Evolutionary conservation across 1,284 basidiomycete species (phyloP), one percentile per base, ranked within the genome.

Genomic region (Pascua guehoae): DNA sequence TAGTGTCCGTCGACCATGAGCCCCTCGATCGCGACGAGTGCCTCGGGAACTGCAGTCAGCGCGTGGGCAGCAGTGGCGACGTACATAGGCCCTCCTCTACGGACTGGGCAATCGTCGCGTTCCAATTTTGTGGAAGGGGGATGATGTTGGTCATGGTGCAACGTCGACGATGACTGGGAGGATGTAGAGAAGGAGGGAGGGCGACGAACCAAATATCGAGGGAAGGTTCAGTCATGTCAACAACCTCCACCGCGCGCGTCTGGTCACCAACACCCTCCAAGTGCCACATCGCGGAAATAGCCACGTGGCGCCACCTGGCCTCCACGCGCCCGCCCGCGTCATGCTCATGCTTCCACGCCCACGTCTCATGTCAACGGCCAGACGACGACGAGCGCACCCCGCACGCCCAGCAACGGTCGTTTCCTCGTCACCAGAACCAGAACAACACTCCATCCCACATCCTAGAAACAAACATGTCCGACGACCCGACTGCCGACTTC

Each of bases 401-500:
- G n/a, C 40, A 41, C 40, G 40, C 10, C 9, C 41, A 41, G 12
- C 41, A 4, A 12, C 12, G 41, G 41, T 45, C 43, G 16, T 18
- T 45, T 12, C 10, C 11, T 17, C 16, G 12, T 40, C 11, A 11
- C 8, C 12, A 37, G 16, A n/a, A 43, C 16, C 41, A 32, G 12
- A 12, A 17, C 15, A 24, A 47, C 43, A 16, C 15, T 38, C 40
- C n/a, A 39, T 32, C 17, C 12, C 54, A n/a, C n/a, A 47, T 45
- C 43, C 37, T 56, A 43, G 12, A 24, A 36, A 41, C 10, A 58
- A 68, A n/a, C 42, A 77, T 77, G 75, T 70, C 71, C 47, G 75
- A 76, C 68, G 74, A 77, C 66, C 73, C 74, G 42, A 76, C 71
- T 56, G 76, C 76, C 41, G 76, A 76, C 62, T 78, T 77, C 69